A percentile compares a stretch with the other conserved stretches of the same genome.
phyloP scores from a whole-genome alignment of 1,139 yeast genomes.

The Scheffersomyces cryptocercus region DNA sequence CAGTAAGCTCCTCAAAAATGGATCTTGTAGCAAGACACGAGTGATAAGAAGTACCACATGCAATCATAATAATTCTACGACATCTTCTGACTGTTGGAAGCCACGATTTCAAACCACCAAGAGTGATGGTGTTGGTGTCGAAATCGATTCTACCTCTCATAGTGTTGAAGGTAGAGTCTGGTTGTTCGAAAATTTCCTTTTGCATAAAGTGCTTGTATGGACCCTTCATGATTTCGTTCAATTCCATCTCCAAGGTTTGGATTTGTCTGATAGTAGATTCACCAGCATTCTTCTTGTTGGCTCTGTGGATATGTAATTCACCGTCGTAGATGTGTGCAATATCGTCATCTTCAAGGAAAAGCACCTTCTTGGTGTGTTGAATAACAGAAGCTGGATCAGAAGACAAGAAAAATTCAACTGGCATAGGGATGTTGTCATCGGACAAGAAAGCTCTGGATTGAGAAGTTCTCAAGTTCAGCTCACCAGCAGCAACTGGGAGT shows the following conservation, averaged over 20 bases:
- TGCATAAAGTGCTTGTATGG: conserved; percentile 96
- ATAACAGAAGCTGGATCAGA: conserved; percentile 98
- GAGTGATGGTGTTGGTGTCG: conserved; percentile 69
- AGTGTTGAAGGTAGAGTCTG: conserved; percentile 95
- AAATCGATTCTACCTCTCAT: conserved; percentile 99
- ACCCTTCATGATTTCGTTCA: conserved; percentile 98
- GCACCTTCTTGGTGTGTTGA: conserved; percentile 95
- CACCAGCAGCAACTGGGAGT: conserved; percentile 44
- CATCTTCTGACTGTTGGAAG: conserved; percentile 90
- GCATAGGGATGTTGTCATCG: conserved; percentile 90
- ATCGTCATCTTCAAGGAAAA: conserved; percentile 96
- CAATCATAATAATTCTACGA: conserved; percentile 95
- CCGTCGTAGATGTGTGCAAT: conserved; percentile 98
- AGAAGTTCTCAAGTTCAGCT: conserved; percentile 72
- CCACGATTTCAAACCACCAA: conserved; percentile 89
- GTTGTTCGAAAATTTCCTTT: conserved; percentile 98
- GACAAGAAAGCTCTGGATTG: conserved; percentile 91
- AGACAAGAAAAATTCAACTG: conserved; percentile 93
- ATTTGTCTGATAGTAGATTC: conserved; percentile 92
- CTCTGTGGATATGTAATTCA: conserved; percentile 97
- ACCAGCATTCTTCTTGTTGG: conserved; percentile 78
- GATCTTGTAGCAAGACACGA: conserved; percentile 97
- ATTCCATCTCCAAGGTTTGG: conserved; percentile 95
- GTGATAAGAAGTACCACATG: conserved; percentile 99
- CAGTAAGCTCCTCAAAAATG: conserved; percentile 93